A percentile compares a stretch with the other conserved stretches of the same genome.
Evolutionary conservation across 352 stramenopile genomes (phyloP).

Genomic region (Phytophthora melonis): DNA sequence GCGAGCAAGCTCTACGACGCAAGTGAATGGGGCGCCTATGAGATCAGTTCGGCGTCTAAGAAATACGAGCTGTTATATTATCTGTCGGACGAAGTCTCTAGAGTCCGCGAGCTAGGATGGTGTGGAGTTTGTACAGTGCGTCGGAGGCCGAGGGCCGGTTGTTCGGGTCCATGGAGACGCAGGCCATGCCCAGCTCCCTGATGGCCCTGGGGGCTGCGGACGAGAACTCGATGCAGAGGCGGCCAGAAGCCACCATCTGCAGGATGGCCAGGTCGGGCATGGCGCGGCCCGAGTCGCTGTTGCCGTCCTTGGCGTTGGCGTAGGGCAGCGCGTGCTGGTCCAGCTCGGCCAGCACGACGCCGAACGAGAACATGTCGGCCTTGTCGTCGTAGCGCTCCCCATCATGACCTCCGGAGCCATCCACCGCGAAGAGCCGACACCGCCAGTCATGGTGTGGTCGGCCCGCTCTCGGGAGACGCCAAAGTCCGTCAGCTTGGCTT

Average conservation of each 20-base stretch:
- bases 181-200: constrained; percentile 42
- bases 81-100: constrained; percentile 12
- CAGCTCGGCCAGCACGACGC: constrained; percentile 51
- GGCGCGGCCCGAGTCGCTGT: constrained; percentile 19
- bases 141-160: constrained; percentile 50
- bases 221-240: constrained; percentile 54
- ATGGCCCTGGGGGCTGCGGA: constrained; percentile 27
- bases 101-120: constrained; percentile 31
- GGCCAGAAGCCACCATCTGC: constrained; percentile 55
- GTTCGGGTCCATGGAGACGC: constrained; percentile 47
- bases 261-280: constrained; percentile 52
- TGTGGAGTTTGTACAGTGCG: constrained; percentile 54
- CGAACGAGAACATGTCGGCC: constrained; percentile 60
- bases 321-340: constrained; percentile 48
- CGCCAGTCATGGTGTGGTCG: constrained; percentile 49
- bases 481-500: constrained; percentile 51
- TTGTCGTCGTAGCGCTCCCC: constrained; percentile 54
- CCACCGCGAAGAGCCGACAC: constrained; percentile 50
- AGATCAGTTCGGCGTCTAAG: background rate
- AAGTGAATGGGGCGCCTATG: background rate
- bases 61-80: background rate
- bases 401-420: constrained; percentile 61
- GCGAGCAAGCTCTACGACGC: too few relatives aligned
- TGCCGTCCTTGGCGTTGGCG: constrained; percentile 37
- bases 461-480: constrained; percentile 45